These are phyloP conservation scores for Crassisporium funariophilum DNA, from an alignment of 768 basidiomycete genomes.

Conservation along the genomic window DNA sequence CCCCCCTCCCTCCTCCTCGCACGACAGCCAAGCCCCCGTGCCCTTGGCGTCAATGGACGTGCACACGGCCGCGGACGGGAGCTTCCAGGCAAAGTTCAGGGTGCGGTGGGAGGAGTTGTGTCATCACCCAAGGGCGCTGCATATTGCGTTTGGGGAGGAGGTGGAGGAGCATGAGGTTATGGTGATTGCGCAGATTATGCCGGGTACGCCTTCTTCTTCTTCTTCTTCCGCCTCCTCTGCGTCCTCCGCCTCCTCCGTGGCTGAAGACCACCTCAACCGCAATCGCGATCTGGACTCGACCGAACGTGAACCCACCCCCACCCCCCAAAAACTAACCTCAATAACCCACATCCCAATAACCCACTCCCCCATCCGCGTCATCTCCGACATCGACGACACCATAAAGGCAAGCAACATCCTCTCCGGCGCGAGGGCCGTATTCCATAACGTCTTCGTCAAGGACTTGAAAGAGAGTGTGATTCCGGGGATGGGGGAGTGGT, in stretches of 20 bases:
- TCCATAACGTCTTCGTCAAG: conserved; percentile 91
- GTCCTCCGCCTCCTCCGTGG: too few species aligned
- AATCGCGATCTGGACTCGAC: conserved; percentile 4
- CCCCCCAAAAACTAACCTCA: conserved; percentile 21
- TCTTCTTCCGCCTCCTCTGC: conserved; percentile 9
- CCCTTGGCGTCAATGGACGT: conserved; percentile 55
- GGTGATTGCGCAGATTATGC: conserved; percentile 55
- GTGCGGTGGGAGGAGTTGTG: conserved; percentile 73
- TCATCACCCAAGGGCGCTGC: conserved; percentile 56
- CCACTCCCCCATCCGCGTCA: conserved; percentile 68
- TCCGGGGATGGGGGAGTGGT: conserved; percentile 84
- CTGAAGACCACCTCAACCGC: too few species aligned
- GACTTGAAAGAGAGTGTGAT: conserved; percentile 79
- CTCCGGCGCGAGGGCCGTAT: conserved; percentile 77
- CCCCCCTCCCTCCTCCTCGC: too few species aligned
- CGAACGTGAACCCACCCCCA: background rate
- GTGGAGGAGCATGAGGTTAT: conserved; percentile 56
- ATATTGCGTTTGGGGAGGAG: conserved; percentile 58
- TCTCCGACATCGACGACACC: conserved; percentile 96
- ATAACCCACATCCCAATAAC: conserved; percentile 52
- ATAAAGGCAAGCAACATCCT: conserved; percentile 81
- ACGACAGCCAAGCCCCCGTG: conserved; percentile 32
- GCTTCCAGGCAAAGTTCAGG: conserved; percentile 64
- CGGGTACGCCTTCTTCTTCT: conserved; percentile 6
- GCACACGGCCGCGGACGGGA: conserved; percentile 68